phyloP scores from a whole-genome alignment of 2,329 filamentous ascomycete genomes.

The Pyrenophora graminea region DNA sequence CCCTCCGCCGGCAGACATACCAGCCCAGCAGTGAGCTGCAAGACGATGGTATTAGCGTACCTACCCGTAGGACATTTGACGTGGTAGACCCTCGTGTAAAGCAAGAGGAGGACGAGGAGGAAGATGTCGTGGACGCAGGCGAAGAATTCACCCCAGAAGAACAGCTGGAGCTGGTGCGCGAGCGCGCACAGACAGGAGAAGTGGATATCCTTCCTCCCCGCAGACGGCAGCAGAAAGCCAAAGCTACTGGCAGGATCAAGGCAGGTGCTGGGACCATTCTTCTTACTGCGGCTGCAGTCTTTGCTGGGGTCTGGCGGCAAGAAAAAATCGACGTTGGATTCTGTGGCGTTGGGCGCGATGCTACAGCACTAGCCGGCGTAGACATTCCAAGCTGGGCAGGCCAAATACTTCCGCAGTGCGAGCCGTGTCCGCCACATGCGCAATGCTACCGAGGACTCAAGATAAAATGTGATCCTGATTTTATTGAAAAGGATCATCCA shows the following conservation, averaged over 20 bases:
- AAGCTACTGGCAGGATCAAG: conserved; percentile 57
- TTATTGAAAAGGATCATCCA: conserved; percentile 82
- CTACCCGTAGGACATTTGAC: conserved; percentile 63
- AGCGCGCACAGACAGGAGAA: conserved; percentile 63
- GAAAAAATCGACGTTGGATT: conserved; percentile 97
- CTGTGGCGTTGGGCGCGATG: conserved; percentile 75
- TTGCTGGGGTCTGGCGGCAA: conserved; percentile 83
- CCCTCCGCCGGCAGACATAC: conserved; percentile 50
- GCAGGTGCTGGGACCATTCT: conserved; percentile 74
- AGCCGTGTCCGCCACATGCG: conserved; percentile 87
- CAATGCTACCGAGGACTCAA: conserved; percentile 81
- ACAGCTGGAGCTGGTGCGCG: conserved; percentile 73
- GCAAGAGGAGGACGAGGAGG: conserved; percentile 44
- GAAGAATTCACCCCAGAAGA: conserved; percentile 96
- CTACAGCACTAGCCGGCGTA: conserved; percentile 61
- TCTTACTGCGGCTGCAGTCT: conserved; percentile 69
- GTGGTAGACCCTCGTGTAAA: conserved; percentile 55
- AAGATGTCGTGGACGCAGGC: conserved; percentile 65
- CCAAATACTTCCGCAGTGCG: conserved; percentile 77
- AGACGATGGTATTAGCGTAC: conserved; percentile 58
- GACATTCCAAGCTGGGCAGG: conserved; percentile 74
- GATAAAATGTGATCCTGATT: conserved; percentile 82
- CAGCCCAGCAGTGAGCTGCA: conserved; percentile 50
- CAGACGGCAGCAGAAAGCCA: conserved; percentile 35
- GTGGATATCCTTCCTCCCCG: conserved; percentile 53